These are phyloP conservation scores for Fusarium nurragi DNA, from an alignment of 2,329 filamentous ascomycete genomes.

Conservation along the genomic window DNA sequence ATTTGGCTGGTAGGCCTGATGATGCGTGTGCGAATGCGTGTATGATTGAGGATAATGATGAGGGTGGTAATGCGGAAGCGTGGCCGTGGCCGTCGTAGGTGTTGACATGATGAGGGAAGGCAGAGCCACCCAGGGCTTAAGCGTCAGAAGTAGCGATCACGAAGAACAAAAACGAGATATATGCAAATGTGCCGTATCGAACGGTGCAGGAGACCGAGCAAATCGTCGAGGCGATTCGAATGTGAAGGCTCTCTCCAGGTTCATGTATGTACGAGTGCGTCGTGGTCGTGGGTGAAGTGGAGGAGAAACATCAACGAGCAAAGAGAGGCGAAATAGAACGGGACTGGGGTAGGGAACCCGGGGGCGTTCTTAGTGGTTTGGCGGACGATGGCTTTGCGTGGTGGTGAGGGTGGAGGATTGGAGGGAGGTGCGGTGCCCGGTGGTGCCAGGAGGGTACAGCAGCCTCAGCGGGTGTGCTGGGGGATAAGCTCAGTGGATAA, in stretches of 20 bases:
- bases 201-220: slow-evolving; percentile 32
- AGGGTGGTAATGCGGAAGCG: slow-evolving; percentile 73
- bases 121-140: slow-evolving; percentile 41
- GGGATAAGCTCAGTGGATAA: slow-evolving; percentile 15
- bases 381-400: slow-evolving; percentile 30
- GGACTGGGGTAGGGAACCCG: slow-evolving; percentile 31
- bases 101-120: slow-evolving; percentile 72
- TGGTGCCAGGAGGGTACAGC: slow-evolving; percentile 12
- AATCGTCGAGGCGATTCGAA: slow-evolving; percentile 32
- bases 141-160: slow-evolving; percentile 25
- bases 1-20: slow-evolving; percentile 45
- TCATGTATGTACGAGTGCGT: slow-evolving; percentile 22
- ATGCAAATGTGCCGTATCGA: slow-evolving; percentile 28
- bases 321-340: slow-evolving; percentile 39
- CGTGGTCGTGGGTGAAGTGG: slow-evolving; percentile 31
- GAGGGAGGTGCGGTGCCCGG: slow-evolving; percentile 1
- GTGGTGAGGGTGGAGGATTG: slow-evolving; percentile 26
- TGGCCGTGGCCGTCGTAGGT: slow-evolving; percentile 79
- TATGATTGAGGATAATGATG: slow-evolving; percentile 69
- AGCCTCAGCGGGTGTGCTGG: slow-evolving; percentile 13
- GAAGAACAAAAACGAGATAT: slow-evolving; percentile 16
- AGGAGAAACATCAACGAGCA: slow-evolving; percentile 32
- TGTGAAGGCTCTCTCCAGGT: slow-evolving; percentile 14
- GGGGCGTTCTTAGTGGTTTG: slow-evolving; percentile 33
- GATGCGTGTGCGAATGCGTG: slow-evolving; percentile 53